Evolutionary conservation across 2,329 filamentous ascomycete species (phyloP).

Genomic region (Curvularia lunata): DNA sequence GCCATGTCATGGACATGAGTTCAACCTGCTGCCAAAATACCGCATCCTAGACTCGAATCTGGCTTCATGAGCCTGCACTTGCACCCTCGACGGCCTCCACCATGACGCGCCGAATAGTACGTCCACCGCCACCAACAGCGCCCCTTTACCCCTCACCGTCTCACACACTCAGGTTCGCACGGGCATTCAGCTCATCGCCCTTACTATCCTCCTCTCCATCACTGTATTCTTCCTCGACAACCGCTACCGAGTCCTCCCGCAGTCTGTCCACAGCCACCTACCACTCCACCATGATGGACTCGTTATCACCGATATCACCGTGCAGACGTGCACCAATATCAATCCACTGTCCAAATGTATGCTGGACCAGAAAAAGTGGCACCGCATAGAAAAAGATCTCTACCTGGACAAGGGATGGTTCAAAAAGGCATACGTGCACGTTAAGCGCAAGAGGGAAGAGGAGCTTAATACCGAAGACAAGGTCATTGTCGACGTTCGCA

Average conservation of each 20-base stretch:
- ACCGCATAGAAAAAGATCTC: slow-evolving; percentile 86
- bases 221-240: slow-evolving; percentile 84
- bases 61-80: slow-evolving; percentile 21
- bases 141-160: slow-evolving; percentile 2
- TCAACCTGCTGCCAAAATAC: slow-evolving; percentile 6
- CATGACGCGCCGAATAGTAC: slow-evolving; percentile 52
- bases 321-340: slow-evolving; percentile 75
- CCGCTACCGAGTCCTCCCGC: slow-evolving; percentile 84
- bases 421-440: slow-evolving; percentile 78
- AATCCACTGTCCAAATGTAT: slow-evolving; percentile 78
- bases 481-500: slow-evolving; percentile 78
- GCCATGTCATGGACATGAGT: slow-evolving; percentile 24
- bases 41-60: slow-evolving; percentile 11
- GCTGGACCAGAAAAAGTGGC: slow-evolving; percentile 75
- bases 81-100: slow-evolving; percentile 23
- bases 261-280: slow-evolving; percentile 83
- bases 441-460: slow-evolving; percentile 84
- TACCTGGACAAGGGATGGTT: slow-evolving; percentile 78
- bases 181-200: slow-evolving; percentile 73
- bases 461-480: slow-evolving; percentile 76
- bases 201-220: slow-evolving; percentile 68
- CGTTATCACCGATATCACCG: slow-evolving; percentile 83
- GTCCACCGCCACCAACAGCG: slow-evolving; percentile 6
- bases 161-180: slow-evolving; percentile 59
- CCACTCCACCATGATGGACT: slow-evolving; percentile 81